Evolutionary conservation across 257 asterid genomes (phyloP).

Genomic region (Fraxinus quadrangulata): DNA sequence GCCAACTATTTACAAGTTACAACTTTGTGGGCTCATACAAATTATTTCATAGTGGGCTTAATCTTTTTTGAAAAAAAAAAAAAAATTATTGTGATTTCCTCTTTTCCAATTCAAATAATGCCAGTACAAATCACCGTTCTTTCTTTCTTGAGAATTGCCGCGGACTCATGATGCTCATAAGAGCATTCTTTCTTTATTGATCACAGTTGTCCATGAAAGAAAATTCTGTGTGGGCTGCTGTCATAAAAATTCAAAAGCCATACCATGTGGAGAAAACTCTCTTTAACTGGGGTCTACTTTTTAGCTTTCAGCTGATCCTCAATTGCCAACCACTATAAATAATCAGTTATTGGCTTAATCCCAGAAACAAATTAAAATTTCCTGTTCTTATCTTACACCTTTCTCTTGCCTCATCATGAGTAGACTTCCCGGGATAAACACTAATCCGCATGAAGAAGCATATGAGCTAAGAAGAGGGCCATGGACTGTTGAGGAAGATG

Average conservation of each 20-base stretch:
- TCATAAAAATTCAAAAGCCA: constrained; percentile 9
- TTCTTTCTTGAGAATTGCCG: constrained; percentile 5
- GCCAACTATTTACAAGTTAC: too few relatives aligned
- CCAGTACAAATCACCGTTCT: too few relatives aligned
- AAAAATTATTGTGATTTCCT: too few relatives aligned
- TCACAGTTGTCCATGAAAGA: constrained; percentile 32
- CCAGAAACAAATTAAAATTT: too few relatives aligned
- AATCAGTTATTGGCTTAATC: neutral
- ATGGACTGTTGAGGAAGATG: constrained; percentile 91
- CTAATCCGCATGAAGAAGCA: constrained; percentile 33
- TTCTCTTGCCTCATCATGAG: constrained; percentile 32
- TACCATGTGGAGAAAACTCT: constrained; percentile 29
- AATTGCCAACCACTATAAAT: constrained; percentile 44
- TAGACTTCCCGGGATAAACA: constrained; percentile 13
- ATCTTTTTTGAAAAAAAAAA: too few relatives aligned
- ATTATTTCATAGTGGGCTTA: too few relatives aligned
- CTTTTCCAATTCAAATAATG: too few relatives aligned
- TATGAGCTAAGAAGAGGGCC: constrained; percentile 78
- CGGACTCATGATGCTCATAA: constrained; percentile 33
- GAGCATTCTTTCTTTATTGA: constrained; percentile 36
- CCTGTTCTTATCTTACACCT: neutral
- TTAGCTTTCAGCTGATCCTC: neutral
- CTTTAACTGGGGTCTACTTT: constrained; percentile 28
- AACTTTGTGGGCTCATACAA: too few relatives aligned
- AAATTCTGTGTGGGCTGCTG: constrained; percentile 38